Conservation (phyloP, 2,329 filamentous ascomycete species). For the Niveomyces coronatus region DNA sequence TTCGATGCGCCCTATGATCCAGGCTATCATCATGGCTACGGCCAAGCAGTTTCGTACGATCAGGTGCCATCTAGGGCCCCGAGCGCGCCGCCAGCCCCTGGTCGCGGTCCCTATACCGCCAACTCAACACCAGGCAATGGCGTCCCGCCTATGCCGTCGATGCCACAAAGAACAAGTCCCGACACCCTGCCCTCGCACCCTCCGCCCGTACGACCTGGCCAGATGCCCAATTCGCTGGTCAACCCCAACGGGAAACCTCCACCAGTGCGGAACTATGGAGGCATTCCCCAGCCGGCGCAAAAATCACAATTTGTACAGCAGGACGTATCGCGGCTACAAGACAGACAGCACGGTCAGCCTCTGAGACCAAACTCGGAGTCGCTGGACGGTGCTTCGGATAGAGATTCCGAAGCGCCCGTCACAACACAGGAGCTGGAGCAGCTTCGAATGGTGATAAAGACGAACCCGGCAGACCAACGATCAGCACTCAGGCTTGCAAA, state of each 20-base stretch:
- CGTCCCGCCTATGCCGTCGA: constrained; percentile 11
- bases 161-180: constrained; percentile 22
- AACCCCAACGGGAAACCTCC: constrained; percentile 46
- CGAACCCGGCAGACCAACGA: constrained; percentile 61
- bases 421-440: constrained; percentile 70
- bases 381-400: constrained; percentile 9
- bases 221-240: constrained; percentile 48
- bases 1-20: too few relatives aligned
- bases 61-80: constrained; percentile 20
- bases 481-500: constrained; percentile 67
- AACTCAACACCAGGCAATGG: constrained; percentile 15
- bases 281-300: constrained; percentile 25
- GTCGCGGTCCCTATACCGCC: constrained; percentile 15
- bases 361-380: constrained; percentile 10
- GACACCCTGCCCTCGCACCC: constrained; percentile 51
- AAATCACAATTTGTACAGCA: constrained; percentile 21
- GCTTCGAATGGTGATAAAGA: constrained; percentile 58
- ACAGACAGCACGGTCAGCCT: constrained; percentile 14
- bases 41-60: constrained; percentile 16
- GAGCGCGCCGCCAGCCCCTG: constrained; percentile 21
- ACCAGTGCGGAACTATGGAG: constrained; percentile 46
- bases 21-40: too few relatives aligned
- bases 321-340: constrained; percentile 23
- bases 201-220: constrained; percentile 50
- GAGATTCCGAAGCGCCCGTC: constrained; percentile 35